These are phyloP conservation scores for Quercus phellos DNA, from an alignment of 331 rosid genomes.

Conservation along the genomic window DNA sequence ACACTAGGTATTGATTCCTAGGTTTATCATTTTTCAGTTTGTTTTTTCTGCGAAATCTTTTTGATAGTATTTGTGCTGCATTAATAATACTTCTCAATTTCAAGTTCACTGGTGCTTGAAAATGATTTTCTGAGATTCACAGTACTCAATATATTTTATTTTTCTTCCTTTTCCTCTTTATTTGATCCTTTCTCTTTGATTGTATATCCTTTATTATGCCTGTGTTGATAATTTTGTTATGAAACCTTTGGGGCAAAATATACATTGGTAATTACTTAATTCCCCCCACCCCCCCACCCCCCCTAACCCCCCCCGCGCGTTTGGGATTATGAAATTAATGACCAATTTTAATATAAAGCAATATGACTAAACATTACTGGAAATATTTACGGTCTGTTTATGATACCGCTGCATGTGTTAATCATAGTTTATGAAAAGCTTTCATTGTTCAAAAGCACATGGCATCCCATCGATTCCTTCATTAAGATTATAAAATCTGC, in stretches of 20 bases:
- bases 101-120: not conserved
- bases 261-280: not conserved
- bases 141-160: not conserved
- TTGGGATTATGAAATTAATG: not conserved
- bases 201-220: not conserved
- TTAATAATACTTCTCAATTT: not conserved
- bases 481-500: slow-evolving; percentile 21
- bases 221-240: not conserved
- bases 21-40: too few species aligned
- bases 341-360: not conserved
- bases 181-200: not conserved
- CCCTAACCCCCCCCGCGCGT: too few species aligned
- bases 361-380: not conserved
- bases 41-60: too few species aligned
- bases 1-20: too few species aligned
- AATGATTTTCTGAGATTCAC: not conserved
- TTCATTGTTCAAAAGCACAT: not conserved
- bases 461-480: slow-evolving; percentile 10
- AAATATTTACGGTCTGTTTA: not conserved
- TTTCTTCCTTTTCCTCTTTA: not conserved
- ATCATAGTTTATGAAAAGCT: not conserved
- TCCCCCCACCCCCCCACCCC: too few species aligned
- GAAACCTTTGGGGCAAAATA: not conserved
- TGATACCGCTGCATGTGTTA: not conserved
- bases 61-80: too few species aligned